Base-by-base conservation (phyloP, 1,284 basidiomycete genomes). In the Grifola frondosa region DNA sequence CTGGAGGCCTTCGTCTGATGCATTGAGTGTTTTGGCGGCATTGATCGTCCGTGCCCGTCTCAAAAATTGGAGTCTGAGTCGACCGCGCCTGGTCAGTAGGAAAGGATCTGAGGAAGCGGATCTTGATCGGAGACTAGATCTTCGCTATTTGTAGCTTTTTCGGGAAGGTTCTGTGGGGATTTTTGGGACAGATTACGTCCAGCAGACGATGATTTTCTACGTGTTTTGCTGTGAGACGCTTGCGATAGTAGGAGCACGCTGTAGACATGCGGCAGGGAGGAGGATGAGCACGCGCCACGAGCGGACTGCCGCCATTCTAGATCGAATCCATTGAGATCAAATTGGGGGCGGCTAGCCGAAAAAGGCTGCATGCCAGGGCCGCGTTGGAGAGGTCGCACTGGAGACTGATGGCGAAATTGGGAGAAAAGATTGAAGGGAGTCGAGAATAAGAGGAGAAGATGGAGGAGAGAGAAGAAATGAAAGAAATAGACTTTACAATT, bases 401-500 rank as follows among this genome's bases (percentile, higher is more conserved):
- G 22, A 13, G 29, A 30, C 23, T 32, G 28, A 37, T 15, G 37
- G 32, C 15, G 28, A 15, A 40, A 28, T 20, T 34, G 37, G 30
- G 35, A 37, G 39, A 21, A 37, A 29, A 43, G 23, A 30, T 8
- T 31, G 24, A 40, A 10, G 40, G 23, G 38, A 13, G 46, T 39
- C 13, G 22, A 38, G 32, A 35, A 31, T 30, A 32, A 19, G 35
- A 26, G 30, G 29, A 30, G 46, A 34, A 20, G 16, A 40, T n/a
- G 38, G 19, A 23, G 40, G 42, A 48, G 45, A n/a, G n/a, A n/a
- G n/a, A n/a, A 39, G 38, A 37, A 26, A 39, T 23, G 9, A n/a
- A 30, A 30, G 31, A 45, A 44, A 58, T 60, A 57, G 55, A 50
- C 53, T 60, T 58, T 50, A 44, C 20, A 47, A 44, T 51, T 50